Percentiles rank a stretch among this genome's conserved stretches.
phyloP scores from a whole-genome alignment of 352 stramenopile genomes.

The Globisporangium rhizosaccharum region DNA sequence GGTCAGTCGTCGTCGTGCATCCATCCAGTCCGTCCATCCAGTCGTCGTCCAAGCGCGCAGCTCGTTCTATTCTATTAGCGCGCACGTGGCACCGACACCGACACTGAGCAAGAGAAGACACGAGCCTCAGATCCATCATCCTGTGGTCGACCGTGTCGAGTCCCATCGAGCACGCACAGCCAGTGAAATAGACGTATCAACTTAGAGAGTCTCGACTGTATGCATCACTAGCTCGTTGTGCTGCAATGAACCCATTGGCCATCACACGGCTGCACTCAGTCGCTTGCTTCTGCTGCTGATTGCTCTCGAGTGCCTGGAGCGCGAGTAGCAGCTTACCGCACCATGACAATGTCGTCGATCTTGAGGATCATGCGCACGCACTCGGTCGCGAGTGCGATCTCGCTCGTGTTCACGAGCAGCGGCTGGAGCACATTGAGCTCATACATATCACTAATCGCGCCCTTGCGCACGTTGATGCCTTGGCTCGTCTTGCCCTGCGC shows the following conservation, averaged over 20 bases:
- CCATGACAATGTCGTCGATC: constrained; percentile 99
- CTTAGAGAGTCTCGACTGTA: too few relatives aligned
- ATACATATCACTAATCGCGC: constrained; percentile 98
- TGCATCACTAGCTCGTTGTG: too few relatives aligned
- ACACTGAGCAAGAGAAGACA: too few relatives aligned
- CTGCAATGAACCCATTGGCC: too few relatives aligned
- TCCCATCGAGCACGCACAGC: too few relatives aligned
- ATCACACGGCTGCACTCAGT: background rate
- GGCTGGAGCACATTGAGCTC: constrained; percentile 98
- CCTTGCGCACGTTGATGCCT: constrained; percentile 96
- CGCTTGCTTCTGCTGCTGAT: background rate
- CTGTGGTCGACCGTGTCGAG: too few relatives aligned
- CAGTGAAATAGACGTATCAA: too few relatives aligned
- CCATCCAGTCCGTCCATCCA: background rate
- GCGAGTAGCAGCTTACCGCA: constrained; percentile 56
- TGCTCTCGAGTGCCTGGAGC: too few relatives aligned
- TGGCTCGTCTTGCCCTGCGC: constrained; percentile 90
- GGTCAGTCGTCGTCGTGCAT: too few relatives aligned
- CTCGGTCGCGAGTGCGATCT: constrained; percentile 97
- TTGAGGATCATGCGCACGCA: constrained; percentile 99
- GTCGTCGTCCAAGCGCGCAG: background rate
- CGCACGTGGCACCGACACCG: too few relatives aligned
- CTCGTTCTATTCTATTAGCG: constrained; percentile 3
- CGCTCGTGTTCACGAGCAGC: constrained; percentile 96
- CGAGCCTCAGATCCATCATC: too few relatives aligned